Conservation (phyloP, 495 filamentous ascomycete species). For the Hyaloscypha hepaticicola region DNA sequence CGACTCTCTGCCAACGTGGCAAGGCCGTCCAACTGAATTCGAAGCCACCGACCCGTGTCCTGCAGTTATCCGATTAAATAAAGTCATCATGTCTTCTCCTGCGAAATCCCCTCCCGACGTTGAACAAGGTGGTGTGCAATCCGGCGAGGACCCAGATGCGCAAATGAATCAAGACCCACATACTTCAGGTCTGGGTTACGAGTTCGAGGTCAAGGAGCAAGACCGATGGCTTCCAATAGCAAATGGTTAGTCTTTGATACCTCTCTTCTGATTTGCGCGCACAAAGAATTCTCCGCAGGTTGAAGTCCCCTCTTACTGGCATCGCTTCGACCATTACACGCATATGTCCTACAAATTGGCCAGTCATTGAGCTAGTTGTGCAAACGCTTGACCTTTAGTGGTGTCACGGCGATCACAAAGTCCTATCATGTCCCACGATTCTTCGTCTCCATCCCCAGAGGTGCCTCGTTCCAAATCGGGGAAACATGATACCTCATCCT, state of each 20-base stretch:
- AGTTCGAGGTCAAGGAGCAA: conserved; percentile 99
- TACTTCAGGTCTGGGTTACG: conserved; percentile 63
- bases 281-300: conserved; percentile 49
- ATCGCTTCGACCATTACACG: conserved; percentile 41
- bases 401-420: conserved; percentile 29
- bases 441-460: conserved; percentile 47
- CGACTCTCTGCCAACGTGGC: conserved; percentile 6
- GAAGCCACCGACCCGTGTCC: conserved; percentile 51
- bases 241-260: conserved; percentile 82
- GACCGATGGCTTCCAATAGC: conserved; percentile 99
- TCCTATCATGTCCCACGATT: conserved; percentile 53
- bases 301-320: conserved; percentile 47
- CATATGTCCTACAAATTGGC: conserved; percentile 31
- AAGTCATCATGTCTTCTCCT: conserved; percentile 66
- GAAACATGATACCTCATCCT: conserved; percentile 40
- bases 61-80: conserved; percentile 70
- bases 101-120: conserved; percentile 76
- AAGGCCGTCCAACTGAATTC: conserved; percentile 27
- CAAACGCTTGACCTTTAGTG: conserved; percentile 35
- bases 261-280: conserved; percentile 40
- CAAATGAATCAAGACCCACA: conserved; percentile 63
- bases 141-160: conserved; percentile 74
- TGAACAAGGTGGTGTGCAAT: conserved; percentile 82
- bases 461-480: conserved; percentile 46
- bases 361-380: conserved; percentile 28